Evolutionary conservation across 768 basidiomycete species (phyloP), one percentile per base, ranked within the genome.

Genomic region (Tylopilus cervinicoccineus): DNA sequence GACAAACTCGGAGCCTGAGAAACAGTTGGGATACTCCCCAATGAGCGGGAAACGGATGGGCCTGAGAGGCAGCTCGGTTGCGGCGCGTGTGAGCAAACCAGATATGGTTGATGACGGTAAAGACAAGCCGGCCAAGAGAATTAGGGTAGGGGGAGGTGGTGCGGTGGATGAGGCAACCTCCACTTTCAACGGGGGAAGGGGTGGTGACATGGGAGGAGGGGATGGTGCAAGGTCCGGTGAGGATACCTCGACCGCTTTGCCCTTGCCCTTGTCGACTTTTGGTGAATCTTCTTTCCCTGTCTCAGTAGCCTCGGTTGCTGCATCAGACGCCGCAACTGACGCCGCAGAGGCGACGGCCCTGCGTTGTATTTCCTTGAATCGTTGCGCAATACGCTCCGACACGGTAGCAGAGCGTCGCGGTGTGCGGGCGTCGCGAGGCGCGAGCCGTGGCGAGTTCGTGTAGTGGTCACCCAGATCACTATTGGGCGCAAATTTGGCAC

Each of bases 1-100:
- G 9, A 86, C 87, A 54, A 96, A 85, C 54, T 95, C 93, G 34
- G 92, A 91, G 24, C 93, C 93, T 14, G 81, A 83, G 68, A 95
- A 94, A 50, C 86, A 85, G 48, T 90, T 86, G 24, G 83, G 75
- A 54, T 93, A 93, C 71, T 92, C 88, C 38, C 90, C 90, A 11
- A 93, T 61, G 13, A 93, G 69, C 1, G 91, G 84, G 70, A 92
- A 81, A 31, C 84, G 81, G 26, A 93, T 75, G 7, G 86, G 69
- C 28, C 83, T 77, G 26, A 91, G 71, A 16, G 78, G 80, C n/a
- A 93, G 70, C 56, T 90, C 85, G 1, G 72, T 70, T 29, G 83
- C 81, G 32, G 93, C 91, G 40, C 83, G 80, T 3, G 74, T 72
- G 24, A 95, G 76, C 13, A 95, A 69, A 39, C 74, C 77, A 17